Evolutionary conservation across 2,329 filamentous ascomycete genomes (phyloP), one percentile per base, ranked within the genome.

Genomic region (Aspergillus pseudoterreus): DNA sequence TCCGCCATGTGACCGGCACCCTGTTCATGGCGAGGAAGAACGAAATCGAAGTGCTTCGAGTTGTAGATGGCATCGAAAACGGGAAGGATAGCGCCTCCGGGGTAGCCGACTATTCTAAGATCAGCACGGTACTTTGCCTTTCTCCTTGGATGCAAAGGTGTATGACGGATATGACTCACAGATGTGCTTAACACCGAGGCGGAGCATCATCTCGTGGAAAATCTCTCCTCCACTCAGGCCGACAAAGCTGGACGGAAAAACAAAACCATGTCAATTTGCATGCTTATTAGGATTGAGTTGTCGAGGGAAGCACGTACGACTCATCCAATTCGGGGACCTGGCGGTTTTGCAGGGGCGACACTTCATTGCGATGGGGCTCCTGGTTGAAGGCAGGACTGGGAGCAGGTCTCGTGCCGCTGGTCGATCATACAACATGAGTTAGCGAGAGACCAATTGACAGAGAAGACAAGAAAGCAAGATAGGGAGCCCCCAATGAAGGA

Each of bases 11-110:
- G 94, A 58, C 94, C 94, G 52, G 94, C 94, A 60, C 94, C 94
- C 76, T 99, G 94, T 77, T 97, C 94, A 75, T 99, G 94, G 74
- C 89, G 85, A 27, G 94, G 94, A 8, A 97, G 84, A 71, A 97
- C 85, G 69, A 99, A 97, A 57, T 96, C 86, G 77, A 97, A 96
- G 75, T 96, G 88, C 78, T 88, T 85, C 52, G 92, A 97, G 78
- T 96, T 96, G 82, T 95, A 95, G 70, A 99, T 97, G 67, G 94
- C 94, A 73, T 99, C 94, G 78, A 96, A 97, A 41, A 97, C 92
- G 64, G 94, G 94, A 33, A 97, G 85, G 75, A 97, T 97, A 60
- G 94, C 92, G 69, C 94, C 92, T 65, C 92, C 92, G 60, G 92
- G 90, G 75, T 97, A 97, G 56, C 88, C 88, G 67, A 92, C 86